Percentiles rank a stretch among this genome's conserved stretches.
Conservation (phyloP, 768 basidiomycete genomes). For the Lactarius deliciosus region DNA sequence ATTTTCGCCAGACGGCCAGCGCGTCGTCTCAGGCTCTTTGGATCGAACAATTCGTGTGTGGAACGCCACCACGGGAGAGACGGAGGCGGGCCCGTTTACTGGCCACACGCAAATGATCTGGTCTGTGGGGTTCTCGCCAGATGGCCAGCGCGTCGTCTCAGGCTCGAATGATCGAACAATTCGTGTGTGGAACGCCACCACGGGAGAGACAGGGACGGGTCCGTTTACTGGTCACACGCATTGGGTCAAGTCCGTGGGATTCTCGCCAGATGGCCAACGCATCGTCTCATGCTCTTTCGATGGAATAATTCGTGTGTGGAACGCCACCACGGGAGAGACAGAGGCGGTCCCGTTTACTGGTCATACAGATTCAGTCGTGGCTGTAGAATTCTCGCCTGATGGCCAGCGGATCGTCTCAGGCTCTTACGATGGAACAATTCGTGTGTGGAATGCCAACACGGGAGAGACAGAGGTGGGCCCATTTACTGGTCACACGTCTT, state of each 20-base stretch:
- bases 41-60: no score
- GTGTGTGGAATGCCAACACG: background rate
- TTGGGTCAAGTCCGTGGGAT: background rate
- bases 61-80: no score
- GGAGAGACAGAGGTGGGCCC: background rate
- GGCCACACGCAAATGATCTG: no score
- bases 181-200: background rate
- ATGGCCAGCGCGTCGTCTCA: no score
- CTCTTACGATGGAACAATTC: background rate
- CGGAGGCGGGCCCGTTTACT: no score
- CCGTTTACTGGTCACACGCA: background rate
- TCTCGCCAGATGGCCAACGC: background rate
- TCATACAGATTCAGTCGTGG: rapidly evolving
- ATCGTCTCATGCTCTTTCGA: background rate
- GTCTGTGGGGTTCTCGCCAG: no score
- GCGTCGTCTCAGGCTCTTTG: background rate
- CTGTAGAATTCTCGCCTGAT: background rate
- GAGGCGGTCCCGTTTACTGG: background rate
- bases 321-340: background rate
- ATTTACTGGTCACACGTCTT: background rate
- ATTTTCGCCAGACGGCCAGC: background rate
- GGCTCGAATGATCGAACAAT: background rate
- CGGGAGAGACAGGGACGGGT: background rate
- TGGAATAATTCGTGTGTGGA: background rate
- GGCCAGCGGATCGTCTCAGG: background rate